A percentile compares a stretch with the other conserved stretches of the same genome.
phyloP scores from a whole-genome alignment of 2,329 filamentous ascomycete genomes.

The Scedosporium apiospermum region DNA sequence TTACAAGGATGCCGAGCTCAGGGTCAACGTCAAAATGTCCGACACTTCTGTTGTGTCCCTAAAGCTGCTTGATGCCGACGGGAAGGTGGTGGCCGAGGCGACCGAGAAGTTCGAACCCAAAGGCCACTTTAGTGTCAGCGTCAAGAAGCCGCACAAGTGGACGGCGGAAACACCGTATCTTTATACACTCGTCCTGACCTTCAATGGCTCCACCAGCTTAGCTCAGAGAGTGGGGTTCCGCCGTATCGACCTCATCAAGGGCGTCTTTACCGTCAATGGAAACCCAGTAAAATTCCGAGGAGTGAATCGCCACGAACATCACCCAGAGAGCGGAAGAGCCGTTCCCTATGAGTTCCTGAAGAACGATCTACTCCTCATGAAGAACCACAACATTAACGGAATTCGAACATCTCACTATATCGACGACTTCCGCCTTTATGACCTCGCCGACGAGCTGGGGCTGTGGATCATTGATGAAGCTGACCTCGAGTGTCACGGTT shows the following conservation, averaged over 20 bases:
- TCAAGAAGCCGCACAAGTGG: conserved; percentile 51
- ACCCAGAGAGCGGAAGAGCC: conserved; percentile 50
- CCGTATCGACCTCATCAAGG: conserved; percentile 48
- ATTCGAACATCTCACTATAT: conserved; percentile 60
- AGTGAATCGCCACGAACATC: conserved; percentile 63
- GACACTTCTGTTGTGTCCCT: conserved; percentile 19
- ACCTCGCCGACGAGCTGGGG: conserved; percentile 53
- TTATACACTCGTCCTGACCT: conserved; percentile 38
- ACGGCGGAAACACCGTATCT: conserved; percentile 58
- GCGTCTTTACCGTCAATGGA: conserved; percentile 56
- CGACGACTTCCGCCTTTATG: conserved; percentile 50
- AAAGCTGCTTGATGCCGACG: conserved; percentile 26
- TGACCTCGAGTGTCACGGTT: conserved; percentile 45
- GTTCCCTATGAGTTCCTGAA: conserved; percentile 53
- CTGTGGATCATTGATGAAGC: conserved; percentile 54
- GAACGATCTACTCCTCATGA: conserved; percentile 56
- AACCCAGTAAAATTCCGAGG: conserved; percentile 55
- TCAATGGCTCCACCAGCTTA: conserved; percentile 23
- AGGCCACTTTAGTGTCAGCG: conserved; percentile 28
- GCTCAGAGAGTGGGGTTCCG: conserved; percentile 55
- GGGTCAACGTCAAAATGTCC: conserved; percentile 33
- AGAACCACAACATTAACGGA: conserved; percentile 59
- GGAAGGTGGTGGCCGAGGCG: conserved; percentile 17
- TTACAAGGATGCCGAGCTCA: conserved; percentile 42
- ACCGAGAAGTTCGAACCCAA: conserved; percentile 21